A percentile compares a stretch with the other conserved stretches of the same genome.
Conservation (phyloP, 116 monocot species). For the Iris pallida region DNA sequence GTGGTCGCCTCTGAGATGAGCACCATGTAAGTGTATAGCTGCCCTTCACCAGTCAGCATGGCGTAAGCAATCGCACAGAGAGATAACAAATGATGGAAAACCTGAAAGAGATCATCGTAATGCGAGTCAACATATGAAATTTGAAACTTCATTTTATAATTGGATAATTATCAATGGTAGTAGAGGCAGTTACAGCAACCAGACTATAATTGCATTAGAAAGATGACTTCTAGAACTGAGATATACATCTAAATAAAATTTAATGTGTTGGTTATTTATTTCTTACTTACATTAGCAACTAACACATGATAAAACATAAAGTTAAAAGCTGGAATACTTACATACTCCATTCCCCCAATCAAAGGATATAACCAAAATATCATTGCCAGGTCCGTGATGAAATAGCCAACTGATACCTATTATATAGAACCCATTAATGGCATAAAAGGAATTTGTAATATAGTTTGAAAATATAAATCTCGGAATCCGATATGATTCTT, state of each 20-base stretch:
- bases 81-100: conserved; percentile 72
- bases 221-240: too few relatives aligned
- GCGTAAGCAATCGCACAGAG: conserved; percentile 54
- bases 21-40: conserved; percentile 68
- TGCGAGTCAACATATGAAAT: background rate
- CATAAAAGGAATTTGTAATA: too few relatives aligned
- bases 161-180: background rate
- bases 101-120: conserved; percentile 21
- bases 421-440: background rate
- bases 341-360: conserved; percentile 93
- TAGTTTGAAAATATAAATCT: conserved; percentile 2
- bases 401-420: conserved; percentile 92
- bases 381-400: conserved; percentile 77
- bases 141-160: background rate
- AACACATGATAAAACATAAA: background rate
- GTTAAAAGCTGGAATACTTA: conserved; percentile 27
- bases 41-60: conserved; percentile 68
- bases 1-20: conserved; percentile 68
- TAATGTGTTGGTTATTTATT: too few relatives aligned
- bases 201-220: too few relatives aligned
- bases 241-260: too few relatives aligned
- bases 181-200: too few relatives aligned
- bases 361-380: conserved; percentile 85
- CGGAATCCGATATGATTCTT: background rate
- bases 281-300: too few relatives aligned